Evolutionary conservation across 345 rosid species (phyloP), one percentile per base, ranked within the genome.

Genomic region (Cochlearia excelsa): DNA sequence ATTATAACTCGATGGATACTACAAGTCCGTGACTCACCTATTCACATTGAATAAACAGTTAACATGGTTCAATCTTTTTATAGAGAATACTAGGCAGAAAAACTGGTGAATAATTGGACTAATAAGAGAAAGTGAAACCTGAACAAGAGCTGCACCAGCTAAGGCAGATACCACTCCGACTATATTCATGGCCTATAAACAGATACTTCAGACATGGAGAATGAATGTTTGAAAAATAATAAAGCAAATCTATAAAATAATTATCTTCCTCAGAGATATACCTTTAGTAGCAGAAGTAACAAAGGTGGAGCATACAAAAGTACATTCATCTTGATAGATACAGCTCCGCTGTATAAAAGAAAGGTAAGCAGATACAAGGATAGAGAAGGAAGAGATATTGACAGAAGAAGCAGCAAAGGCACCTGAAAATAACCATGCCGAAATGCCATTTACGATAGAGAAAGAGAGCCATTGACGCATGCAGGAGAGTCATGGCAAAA

Each of bases 291-390:
- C 46, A 93, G 82, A 4, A 89, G 82, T 43, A 93, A 71, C 70
- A 93, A 71, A 54, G 97, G 74, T 6, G 97, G 97, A 70, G 99
- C 95, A 82, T 72, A 87, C 41, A 93, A 81, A 47, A 93, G 94
- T 28, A 89, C 87, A 70, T 89, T 93, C 99, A 93, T 93, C 82
- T 93, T 93, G 59, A 93, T 60, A 7, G 95, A 87, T 68, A 93
- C 95, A 50, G 95, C 97, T 9, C 67, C 80, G 67, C 99, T 93
- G 63, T 53, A 67, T 46, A 23, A 66, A 49, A 42, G 53, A 38
- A 57, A 30, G 53, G 34, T 66, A 37, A 27, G 39, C 47, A 54
- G 55, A 58, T 53, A 54, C 57, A 59, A 64, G 59, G 40, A 47
- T 7, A 44, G 9, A 9, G 54, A 34, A 52, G 39, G 2, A 27